Conservation (phyloP, 2,329 filamentous ascomycete species). For the Colletotrichum lupini region DNA sequence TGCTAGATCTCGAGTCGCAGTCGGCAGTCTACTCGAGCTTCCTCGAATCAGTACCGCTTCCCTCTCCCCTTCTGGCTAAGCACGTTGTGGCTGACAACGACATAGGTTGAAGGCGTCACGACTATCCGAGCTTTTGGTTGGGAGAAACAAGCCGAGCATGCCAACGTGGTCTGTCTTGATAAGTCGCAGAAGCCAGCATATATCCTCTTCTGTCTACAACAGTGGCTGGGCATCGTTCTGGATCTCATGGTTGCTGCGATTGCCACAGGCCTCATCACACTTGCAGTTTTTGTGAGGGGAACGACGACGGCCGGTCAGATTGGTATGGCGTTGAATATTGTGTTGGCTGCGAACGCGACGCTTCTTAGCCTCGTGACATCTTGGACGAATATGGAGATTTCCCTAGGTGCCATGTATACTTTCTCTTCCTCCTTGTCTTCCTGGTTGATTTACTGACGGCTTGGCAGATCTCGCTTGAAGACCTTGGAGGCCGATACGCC, state of each 20-base stretch:
- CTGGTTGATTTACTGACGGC: background rate
- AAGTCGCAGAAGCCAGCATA: conserved; percentile 68
- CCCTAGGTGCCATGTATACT: conserved; percentile 40
- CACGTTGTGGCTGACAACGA: background rate
- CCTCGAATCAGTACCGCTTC: conserved; percentile 50
- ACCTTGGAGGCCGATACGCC: conserved; percentile 42
- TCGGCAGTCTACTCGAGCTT: conserved; percentile 53
- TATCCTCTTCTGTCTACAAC: conserved; percentile 65
- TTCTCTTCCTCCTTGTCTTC: background rate
- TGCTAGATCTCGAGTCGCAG: conserved; percentile 55
- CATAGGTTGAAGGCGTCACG: conserved; percentile 51
- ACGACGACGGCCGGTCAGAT: conserved; percentile 29
- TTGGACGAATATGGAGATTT: conserved; percentile 46
- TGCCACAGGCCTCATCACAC: conserved; percentile 56
- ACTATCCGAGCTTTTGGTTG: conserved; percentile 68
- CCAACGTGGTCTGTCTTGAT: conserved; percentile 61
- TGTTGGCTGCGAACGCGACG: conserved; percentile 42
- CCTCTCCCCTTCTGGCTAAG: background rate
- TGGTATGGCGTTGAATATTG: conserved; percentile 41
- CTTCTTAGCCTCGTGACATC: conserved; percentile 42
- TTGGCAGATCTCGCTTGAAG: conserved; percentile 38
- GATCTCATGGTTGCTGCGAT: conserved; percentile 60
- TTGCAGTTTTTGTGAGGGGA: conserved; percentile 47
- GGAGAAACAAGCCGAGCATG: conserved; percentile 54
- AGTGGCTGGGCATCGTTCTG: conserved; percentile 65